A percentile compares a stretch with the other conserved stretches of the same genome.
Evolutionary conservation across 2,329 filamentous ascomycete genomes (phyloP).

Genomic region (Microcyclosporella mali): DNA sequence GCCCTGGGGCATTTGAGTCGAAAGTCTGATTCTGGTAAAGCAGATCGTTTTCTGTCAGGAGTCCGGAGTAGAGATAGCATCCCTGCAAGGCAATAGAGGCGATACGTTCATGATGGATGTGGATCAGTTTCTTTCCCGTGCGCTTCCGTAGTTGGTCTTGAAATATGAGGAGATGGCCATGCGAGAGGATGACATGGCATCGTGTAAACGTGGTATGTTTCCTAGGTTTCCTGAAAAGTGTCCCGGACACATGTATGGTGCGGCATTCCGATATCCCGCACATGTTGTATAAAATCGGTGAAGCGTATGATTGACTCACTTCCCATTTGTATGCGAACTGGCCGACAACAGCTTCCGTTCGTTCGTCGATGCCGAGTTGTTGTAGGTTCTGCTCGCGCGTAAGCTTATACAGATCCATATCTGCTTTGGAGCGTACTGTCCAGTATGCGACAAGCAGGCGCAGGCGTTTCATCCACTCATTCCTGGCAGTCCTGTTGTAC

Average conservation of each 20-base stretch:
- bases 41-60: constrained; percentile 57
- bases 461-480: constrained; percentile 58
- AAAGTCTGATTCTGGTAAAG: constrained; percentile 60
- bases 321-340: constrained; percentile 65
- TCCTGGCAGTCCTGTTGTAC: constrained; percentile 51
- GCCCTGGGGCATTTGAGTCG: constrained; percentile 55
- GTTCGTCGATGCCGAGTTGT: constrained; percentile 58
- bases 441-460: constrained; percentile 55
- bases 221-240: constrained; percentile 58
- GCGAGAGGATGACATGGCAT: constrained; percentile 54
- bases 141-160: constrained; percentile 51
- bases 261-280: constrained; percentile 60
- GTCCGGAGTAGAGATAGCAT: constrained; percentile 60
- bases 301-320: constrained; percentile 57
- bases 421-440: constrained; percentile 50
- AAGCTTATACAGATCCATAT: constrained; percentile 52
- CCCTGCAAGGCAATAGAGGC: constrained; percentile 54
- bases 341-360: constrained; percentile 58
- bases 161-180: constrained; percentile 58
- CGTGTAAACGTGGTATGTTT: constrained; percentile 56
- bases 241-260: constrained; percentile 55
- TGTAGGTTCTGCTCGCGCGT: constrained; percentile 54
- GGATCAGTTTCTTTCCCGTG: constrained; percentile 50
- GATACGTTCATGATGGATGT: constrained; percentile 58
- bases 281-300: constrained; percentile 60